These are phyloP conservation scores for Salvia hispanica DNA, from an alignment of 257 asterid genomes.

Conservation along the genomic window DNA sequence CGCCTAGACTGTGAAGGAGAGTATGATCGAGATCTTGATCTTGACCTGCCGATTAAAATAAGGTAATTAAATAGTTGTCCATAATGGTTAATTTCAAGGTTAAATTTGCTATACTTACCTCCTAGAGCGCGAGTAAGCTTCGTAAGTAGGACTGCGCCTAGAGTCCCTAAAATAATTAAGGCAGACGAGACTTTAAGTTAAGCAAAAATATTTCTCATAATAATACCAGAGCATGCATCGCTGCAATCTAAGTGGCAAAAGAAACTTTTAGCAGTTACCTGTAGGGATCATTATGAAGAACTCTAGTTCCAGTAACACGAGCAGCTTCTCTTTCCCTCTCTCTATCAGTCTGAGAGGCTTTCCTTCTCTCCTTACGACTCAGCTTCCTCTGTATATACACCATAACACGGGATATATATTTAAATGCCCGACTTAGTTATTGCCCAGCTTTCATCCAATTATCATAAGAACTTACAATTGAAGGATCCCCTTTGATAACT, in stretches of 20 bases:
- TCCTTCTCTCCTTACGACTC: slow-evolving; percentile 97
- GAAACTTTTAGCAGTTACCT: slow-evolving; percentile 49
- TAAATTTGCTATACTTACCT: slow-evolving; percentile 46
- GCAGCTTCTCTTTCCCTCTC: slow-evolving; percentile 92
- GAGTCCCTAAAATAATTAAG: slow-evolving; percentile 63
- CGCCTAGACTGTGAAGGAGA: slow-evolving; percentile 83
- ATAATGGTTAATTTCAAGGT: slow-evolving; percentile 12
- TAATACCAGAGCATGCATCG: not conserved
- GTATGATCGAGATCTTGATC: slow-evolving; percentile 86
- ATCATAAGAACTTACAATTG: slow-evolving; percentile 63
- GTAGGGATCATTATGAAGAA: slow-evolving; percentile 85
- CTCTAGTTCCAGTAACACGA: slow-evolving; percentile 72
- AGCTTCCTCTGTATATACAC: slow-evolving; percentile 68
- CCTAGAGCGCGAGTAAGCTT: slow-evolving; percentile 89
- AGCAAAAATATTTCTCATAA: slow-evolving; percentile 1
- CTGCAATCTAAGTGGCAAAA: slow-evolving; percentile 16
- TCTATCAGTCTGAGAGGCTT: slow-evolving; percentile 85
- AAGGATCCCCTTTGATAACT: slow-evolving; percentile 95
- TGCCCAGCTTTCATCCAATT: slow-evolving; percentile 2
- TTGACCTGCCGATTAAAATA: slow-evolving; percentile 44
- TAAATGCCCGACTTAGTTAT: slow-evolving; percentile 11
- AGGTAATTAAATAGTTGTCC: slow-evolving; percentile 26
- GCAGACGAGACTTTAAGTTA: slow-evolving; percentile 8
- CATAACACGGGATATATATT: slow-evolving; percentile 12
- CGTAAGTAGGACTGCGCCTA: slow-evolving; percentile 96